A percentile compares a stretch with the other conserved stretches of the same genome.
Evolutionary conservation across 2,329 filamentous ascomycete genomes (phyloP).

Genomic region (Ascochyta viciae-villosae): DNA sequence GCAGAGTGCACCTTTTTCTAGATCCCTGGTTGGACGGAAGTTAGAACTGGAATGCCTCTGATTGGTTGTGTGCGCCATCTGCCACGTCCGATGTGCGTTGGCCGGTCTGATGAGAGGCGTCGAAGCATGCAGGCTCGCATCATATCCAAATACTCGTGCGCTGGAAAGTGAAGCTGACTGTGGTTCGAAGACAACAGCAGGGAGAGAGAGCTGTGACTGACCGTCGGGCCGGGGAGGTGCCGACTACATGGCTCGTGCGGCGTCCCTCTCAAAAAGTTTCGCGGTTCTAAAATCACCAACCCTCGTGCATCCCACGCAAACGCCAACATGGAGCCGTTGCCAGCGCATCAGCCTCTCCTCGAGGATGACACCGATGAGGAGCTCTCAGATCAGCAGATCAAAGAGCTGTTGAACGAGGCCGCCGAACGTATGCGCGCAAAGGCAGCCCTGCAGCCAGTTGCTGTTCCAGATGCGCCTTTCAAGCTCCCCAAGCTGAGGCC

Average conservation of each 20-base stretch:
- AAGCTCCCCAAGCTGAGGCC: constrained; percentile 61
- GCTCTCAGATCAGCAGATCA: constrained; percentile 69
- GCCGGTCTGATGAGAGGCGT: constrained; percentile 26
- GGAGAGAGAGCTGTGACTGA: constrained; percentile 17
- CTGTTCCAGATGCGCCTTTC: constrained; percentile 41
- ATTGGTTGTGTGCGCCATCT: constrained; percentile 30
- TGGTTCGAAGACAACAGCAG: background rate
- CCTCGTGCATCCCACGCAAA: constrained; percentile 33
- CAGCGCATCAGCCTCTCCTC: constrained; percentile 44
- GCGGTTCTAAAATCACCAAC: constrained; percentile 31
- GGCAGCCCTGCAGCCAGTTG: constrained; percentile 38
- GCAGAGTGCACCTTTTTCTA: background rate
- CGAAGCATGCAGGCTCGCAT: constrained; percentile 31
- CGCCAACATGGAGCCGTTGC: constrained; percentile 46
- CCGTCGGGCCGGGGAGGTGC: constrained; percentile 20
- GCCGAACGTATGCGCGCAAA: constrained; percentile 63
- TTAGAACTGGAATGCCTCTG: constrained; percentile 2
- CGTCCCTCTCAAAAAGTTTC: constrained; percentile 32
- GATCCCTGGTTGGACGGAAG: constrained; percentile 1
- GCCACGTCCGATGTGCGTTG: constrained; percentile 40
- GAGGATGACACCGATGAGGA: constrained; percentile 52
- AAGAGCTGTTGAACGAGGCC: constrained; percentile 68
- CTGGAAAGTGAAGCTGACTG: constrained; percentile 34
- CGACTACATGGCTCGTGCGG: constrained; percentile 30
- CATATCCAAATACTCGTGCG: constrained; percentile 21